Conservation (phyloP, 495 filamentous ascomycete species). For the Apiosordaria backusii region DNA sequence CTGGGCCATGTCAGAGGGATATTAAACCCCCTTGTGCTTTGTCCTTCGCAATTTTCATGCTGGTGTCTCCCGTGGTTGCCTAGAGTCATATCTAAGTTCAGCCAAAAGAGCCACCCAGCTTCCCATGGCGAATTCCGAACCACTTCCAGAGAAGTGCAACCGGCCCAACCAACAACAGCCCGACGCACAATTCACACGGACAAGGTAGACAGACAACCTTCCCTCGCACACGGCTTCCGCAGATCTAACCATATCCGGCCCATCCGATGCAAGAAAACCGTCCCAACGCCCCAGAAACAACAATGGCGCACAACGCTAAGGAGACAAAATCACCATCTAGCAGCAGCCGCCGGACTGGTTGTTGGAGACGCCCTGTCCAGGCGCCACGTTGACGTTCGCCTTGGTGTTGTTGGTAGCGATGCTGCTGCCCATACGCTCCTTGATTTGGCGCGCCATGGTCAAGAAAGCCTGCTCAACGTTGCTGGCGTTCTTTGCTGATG, state of each 20-base stretch:
- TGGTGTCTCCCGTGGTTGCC: not conserved
- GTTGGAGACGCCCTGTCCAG: conserved; percentile 91
- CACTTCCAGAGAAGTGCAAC: not conserved
- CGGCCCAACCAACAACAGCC: not conserved
- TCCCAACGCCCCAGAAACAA: conserved; percentile 29
- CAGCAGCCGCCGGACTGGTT: conserved; percentile 90
- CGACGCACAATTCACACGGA: not conserved
- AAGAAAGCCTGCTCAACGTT: conserved; percentile 99
- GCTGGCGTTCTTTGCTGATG: conserved; percentile 97
- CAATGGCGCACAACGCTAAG: conserved; percentile 20
- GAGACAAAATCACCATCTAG: conserved; percentile 50
- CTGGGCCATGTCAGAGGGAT: not conserved
- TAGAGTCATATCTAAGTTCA: not conserved
- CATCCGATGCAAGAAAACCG: conserved; percentile 31
- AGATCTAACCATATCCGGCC: conserved; percentile 23
- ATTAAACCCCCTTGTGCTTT: not conserved
- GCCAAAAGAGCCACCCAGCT: not conserved
- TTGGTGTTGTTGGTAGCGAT: conserved; percentile 95
- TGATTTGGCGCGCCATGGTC: conserved; percentile 99
- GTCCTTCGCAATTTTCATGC: not conserved
- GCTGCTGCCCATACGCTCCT: conserved; percentile 98
- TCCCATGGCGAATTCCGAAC: not conserved
- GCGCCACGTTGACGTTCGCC: conserved; percentile 90
- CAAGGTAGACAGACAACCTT: conserved; percentile 6
- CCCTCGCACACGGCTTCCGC: conserved; percentile 4